Base-by-base conservation (phyloP, 2,329 filamentous ascomycete species). In the Trichoderma sp. region DNA sequence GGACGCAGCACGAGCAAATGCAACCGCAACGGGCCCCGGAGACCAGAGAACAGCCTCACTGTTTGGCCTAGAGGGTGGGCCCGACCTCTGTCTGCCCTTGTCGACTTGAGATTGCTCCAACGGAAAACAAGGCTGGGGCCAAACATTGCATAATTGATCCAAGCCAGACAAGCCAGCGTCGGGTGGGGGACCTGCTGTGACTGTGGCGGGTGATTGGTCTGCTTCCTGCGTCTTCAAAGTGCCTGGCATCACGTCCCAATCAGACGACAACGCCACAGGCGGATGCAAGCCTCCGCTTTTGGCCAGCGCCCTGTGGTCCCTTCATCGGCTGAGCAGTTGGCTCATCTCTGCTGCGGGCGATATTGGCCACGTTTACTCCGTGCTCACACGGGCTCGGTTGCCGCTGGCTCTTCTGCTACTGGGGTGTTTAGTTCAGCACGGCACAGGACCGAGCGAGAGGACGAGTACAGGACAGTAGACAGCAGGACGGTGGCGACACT, bases 21-120 rank as follows among this genome's bases (percentile, higher is more conserved):
- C 30, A 36, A 60, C 47, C 47, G 28, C 56, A 56, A 67, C 53
- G 62, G 70, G 56, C 34, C 66, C 67, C 63, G 58, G 56, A 68
- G 32, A 62, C 73, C 74, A 74, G 74, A 68, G 32, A 62, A 74
- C 74, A 74, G 74, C 74, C 74, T 74, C 73, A 75, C 70, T 74
- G 66, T 72, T 70, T 71, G 73, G 73, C 70, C n/a, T 58, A 36
- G 15, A 36, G 39, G 39, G 60, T 36, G 63, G 57, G 58, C 39
- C 61, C 53, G 39, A 8, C 39, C 15, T 43, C 39, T n/a, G 34
- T 36, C 60, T 70, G 39, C 71, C 63, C 72, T 36, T 43, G 32
- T 64, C 65, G 14, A 28, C 57, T 60, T 30, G 28, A 70, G 65
- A 72, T 72, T 72, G 65, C 66, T 56, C 68, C 32, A 72, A 43